Evolutionary conservation across 2,329 filamentous ascomycete species (phyloP).

Genomic region (Aureobasidium sp.): DNA sequence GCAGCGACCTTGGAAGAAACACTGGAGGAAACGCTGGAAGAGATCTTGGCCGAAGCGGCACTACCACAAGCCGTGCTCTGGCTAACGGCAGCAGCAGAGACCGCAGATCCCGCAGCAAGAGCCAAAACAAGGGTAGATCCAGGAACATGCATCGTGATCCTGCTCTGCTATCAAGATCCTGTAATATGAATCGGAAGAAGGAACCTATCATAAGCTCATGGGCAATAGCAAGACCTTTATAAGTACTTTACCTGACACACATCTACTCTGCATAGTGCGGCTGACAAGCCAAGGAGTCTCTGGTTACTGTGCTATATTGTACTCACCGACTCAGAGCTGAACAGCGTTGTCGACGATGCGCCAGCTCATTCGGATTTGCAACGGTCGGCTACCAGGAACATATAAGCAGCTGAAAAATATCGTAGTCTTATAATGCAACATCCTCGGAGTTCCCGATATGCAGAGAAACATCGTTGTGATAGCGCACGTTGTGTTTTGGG

Average conservation of each 20-base stretch:
- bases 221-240: too few species aligned
- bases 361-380: background rate
- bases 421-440: background rate
- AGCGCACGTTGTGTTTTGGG: background rate
- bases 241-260: too few species aligned
- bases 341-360: background rate
- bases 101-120: too few species aligned
- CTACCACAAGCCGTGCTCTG: background rate
- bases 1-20: background rate
- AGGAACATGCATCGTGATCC: too few species aligned
- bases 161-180: too few species aligned
- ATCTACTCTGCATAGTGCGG: too few species aligned
- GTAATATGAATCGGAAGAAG: too few species aligned
- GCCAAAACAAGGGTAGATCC: too few species aligned
- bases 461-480: background rate
- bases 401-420: too few species aligned
- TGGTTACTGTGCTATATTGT: background rate
- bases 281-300: background rate
- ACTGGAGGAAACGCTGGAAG: background rate
- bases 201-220: too few species aligned
- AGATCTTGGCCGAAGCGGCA: background rate
- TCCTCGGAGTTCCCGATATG: background rate
- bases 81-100: background rate
- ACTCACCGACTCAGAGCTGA: background rate
- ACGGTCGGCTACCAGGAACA: too few species aligned